Conservation (phyloP, 345 rosid genomes). For the Viola odorata region DNA sequence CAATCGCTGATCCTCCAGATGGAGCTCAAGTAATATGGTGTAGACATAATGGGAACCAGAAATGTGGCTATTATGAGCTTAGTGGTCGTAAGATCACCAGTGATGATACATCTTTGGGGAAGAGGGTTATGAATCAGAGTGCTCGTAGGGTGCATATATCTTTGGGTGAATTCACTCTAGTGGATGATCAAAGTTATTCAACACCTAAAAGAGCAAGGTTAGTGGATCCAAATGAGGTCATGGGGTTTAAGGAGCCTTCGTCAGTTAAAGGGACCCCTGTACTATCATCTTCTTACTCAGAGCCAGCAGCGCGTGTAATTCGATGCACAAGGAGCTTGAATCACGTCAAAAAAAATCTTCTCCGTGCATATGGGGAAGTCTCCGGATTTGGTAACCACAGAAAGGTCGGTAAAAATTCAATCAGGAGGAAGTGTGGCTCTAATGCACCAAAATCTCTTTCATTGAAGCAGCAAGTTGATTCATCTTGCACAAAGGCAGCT, state of each 20-base stretch:
- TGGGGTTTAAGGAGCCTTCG: conserved; percentile 27
- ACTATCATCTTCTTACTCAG: conserved; percentile 20
- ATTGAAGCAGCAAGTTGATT: conserved; percentile 21
- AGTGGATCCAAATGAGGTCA: conserved; percentile 35
- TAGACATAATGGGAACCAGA: conserved; percentile 51
- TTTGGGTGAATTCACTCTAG: conserved; percentile 24
- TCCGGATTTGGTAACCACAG: conserved; percentile 31
- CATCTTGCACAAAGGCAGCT: conserved; percentile 23
- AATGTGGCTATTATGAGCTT: conserved; percentile 79
- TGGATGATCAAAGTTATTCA: conserved; percentile 26
- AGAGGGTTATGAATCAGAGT: conserved; percentile 38
- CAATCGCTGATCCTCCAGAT: conserved; percentile 70
- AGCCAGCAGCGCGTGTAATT: conserved; percentile 27
- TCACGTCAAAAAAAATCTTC: conserved; percentile 54
- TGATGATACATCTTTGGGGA: conserved; percentile 29
- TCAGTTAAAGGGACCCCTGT: conserved; percentile 22
- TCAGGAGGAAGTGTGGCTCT: conserved; percentile 26
- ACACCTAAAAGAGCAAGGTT: conserved; percentile 52
- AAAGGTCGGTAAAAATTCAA: conserved; percentile 24
- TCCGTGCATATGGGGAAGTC: conserved; percentile 38
- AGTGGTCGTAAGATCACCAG: conserved; percentile 33
- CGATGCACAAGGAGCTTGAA: conserved; percentile 49
- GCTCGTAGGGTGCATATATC: conserved; percentile 38
- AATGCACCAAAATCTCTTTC: conserved; percentile 1
- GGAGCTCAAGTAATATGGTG: conserved; percentile 72